Evolutionary conservation across 2,329 filamentous ascomycete genomes (phyloP).

Genomic region (Trichoderma sp.): DNA sequence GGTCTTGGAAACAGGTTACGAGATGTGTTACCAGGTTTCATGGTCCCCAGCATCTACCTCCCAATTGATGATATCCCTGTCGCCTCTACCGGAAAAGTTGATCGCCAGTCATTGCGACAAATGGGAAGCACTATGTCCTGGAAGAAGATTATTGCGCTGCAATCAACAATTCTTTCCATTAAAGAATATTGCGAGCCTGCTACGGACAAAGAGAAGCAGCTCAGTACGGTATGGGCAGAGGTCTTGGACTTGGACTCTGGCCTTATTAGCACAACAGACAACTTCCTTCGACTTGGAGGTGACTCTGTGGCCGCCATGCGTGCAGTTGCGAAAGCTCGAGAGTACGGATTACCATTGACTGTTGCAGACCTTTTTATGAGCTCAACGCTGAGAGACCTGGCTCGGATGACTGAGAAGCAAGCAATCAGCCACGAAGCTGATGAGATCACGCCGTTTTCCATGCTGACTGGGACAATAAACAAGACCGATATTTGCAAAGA

Average conservation of each 20-base stretch:
- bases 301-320: slow-evolving; percentile 9
- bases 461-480: not conserved
- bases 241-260: not conserved
- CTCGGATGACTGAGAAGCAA: not conserved
- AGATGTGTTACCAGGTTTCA: not conserved
- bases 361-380: slow-evolving; percentile 5
- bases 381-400: not conserved
- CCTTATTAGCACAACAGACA: not conserved
- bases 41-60: slow-evolving; percentile 4
- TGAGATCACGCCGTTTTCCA: not conserved
- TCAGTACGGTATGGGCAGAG: not conserved
- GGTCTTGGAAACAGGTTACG: not conserved
- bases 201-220: not conserved
- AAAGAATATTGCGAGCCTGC: not conserved
- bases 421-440: not conserved
- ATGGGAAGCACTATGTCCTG: not conserved
- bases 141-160: not conserved
- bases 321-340: slow-evolving; percentile 2
- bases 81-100: not conserved
- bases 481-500: not conserved
- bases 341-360: not conserved
- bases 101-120: not conserved
- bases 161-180: not conserved
- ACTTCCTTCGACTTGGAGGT: slow-evolving; percentile 1
- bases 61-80: not conserved